Percentiles rank a stretch among this genome's conserved stretches.
Conservation (phyloP, 306 rosid species). For the Quercus rubra region DNA sequence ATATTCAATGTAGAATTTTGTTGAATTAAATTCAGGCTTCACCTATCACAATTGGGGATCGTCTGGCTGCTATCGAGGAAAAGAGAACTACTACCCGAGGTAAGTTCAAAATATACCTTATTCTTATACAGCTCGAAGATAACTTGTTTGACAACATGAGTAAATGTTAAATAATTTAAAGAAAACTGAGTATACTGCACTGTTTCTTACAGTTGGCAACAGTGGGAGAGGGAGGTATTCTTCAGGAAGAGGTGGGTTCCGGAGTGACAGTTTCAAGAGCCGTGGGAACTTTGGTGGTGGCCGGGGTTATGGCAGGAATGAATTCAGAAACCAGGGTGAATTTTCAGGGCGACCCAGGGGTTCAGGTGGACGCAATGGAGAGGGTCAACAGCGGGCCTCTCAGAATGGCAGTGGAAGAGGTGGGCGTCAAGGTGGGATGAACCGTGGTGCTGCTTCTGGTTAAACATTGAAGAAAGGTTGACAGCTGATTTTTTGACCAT, state of each 20-base stretch:
- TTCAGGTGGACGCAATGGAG: constrained; percentile 47
- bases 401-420: constrained; percentile 75
- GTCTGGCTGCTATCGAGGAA: constrained; percentile 78
- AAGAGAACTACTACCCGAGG: constrained; percentile 96
- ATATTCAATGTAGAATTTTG: constrained; percentile 6
- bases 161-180: neutral
- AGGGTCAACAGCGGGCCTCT: constrained; percentile 62
- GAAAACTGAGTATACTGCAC: constrained; percentile 16
- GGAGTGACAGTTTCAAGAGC: constrained; percentile 65
- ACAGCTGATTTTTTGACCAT: constrained; percentile 45
- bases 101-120: constrained; percentile 14
- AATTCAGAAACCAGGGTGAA: constrained; percentile 89
- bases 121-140: neutral
- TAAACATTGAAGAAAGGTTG: constrained; percentile 34
- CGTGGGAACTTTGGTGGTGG: constrained; percentile 72
- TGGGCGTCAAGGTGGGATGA: constrained; percentile 65
- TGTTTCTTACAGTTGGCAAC: constrained; percentile 50
- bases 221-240: constrained; percentile 88
- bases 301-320: constrained; percentile 76
- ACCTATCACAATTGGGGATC: constrained; percentile 67
- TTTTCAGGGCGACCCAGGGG: constrained; percentile 59
- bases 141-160: neutral
- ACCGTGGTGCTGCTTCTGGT: constrained; percentile 34
- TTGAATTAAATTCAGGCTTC: constrained; percentile 62
- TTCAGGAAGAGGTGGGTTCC: constrained; percentile 75